phyloP scores from a whole-genome alignment of 768 basidiomycete species.

The Suillus weaverae region DNA sequence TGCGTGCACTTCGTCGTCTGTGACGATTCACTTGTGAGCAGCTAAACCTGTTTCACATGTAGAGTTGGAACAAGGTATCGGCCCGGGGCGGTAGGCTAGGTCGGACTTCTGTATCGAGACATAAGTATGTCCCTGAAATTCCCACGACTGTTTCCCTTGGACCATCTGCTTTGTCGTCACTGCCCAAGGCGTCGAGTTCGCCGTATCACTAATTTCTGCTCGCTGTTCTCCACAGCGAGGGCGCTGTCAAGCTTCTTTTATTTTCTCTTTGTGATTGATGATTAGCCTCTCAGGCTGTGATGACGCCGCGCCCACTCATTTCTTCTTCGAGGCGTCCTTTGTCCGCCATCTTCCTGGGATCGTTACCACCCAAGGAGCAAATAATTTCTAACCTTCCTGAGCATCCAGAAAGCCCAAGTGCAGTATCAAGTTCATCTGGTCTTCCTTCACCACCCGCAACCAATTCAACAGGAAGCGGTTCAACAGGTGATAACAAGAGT shows the following conservation, averaged over 20 bases:
- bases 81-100: not conserved
- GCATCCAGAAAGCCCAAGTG: constrained; percentile 60
- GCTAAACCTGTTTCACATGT: not conserved
- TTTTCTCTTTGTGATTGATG: constrained; percentile 27
- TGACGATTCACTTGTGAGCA: not conserved
- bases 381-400: constrained; percentile 66
- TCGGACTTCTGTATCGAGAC: constrained; percentile 22
- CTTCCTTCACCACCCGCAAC: constrained; percentile 84
- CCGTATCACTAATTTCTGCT: constrained; percentile 20
- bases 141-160: constrained; percentile 28
- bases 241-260: constrained; percentile 10
- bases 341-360: constrained; percentile 61
- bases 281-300: constrained; percentile 31
- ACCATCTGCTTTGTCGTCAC: constrained; percentile 10
- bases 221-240: constrained; percentile 27
- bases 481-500: constrained; percentile 60
- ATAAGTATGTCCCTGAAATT: constrained; percentile 17
- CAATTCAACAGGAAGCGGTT: constrained; percentile 82
- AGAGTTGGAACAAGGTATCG: not conserved
- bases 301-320: constrained; percentile 51
- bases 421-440: constrained; percentile 56
- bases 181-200: constrained; percentile 18
- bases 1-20: not conserved
- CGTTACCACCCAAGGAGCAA: constrained; percentile 40
- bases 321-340: constrained; percentile 51